phyloP scores from a whole-genome alignment of 306 rosid species.

The Malus sieversii region DNA sequence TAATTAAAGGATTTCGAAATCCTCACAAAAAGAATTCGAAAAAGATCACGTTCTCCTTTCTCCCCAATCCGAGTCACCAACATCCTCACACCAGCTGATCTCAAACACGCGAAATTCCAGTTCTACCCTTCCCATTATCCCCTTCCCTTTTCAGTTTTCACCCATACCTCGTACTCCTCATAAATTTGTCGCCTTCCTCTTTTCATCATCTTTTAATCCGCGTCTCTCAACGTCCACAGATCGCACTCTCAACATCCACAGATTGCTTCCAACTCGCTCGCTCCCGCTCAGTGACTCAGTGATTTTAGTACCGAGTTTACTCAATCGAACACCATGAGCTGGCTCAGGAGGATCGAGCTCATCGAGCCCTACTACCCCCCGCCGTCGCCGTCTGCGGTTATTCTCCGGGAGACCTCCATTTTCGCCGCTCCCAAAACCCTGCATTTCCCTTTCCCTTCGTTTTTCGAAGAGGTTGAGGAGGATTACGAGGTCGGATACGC shows the following conservation, averaged over 20 bases:
- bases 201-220: neutral
- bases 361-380: conserved; percentile 29
- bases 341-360: conserved; percentile 48
- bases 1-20: no score
- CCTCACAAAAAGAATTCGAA: no score
- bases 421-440: conserved; percentile 27
- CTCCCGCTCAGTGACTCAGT: conserved; percentile 6
- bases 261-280: neutral
- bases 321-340: conserved; percentile 47
- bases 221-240: conserved; percentile 18
- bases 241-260: neutral
- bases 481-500: conserved; percentile 29
- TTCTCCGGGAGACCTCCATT: conserved; percentile 47
- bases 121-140: conserved; percentile 12
- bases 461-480: conserved; percentile 30
- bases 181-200: conserved; percentile 29
- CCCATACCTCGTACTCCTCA: conserved; percentile 19
- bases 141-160: neutral
- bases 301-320: conserved; percentile 10
- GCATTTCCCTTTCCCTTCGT: conserved; percentile 48
- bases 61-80: neutral
- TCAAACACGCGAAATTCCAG: neutral
- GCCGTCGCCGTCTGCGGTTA: conserved; percentile 8
- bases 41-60: no score
- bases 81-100: neutral